Evolutionary conservation across 2,329 filamentous ascomycete species (phyloP).

Genomic region (Aureobasidium sp.): DNA sequence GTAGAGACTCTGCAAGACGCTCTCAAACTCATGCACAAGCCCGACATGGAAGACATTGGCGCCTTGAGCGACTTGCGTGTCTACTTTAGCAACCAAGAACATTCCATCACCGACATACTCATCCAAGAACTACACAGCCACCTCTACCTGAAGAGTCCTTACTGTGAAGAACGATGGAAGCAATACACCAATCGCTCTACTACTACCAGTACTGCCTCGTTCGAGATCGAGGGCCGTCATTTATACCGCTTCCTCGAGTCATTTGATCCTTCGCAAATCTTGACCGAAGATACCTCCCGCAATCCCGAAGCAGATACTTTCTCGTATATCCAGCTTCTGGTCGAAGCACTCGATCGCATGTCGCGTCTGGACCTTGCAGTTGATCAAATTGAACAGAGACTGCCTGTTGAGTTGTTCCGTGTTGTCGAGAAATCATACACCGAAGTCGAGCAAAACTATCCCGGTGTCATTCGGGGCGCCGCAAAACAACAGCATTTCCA

Average conservation of each 20-base stretch:
- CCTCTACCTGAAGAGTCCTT: constrained; percentile 93
- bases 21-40: constrained; percentile 70
- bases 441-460: constrained; percentile 87
- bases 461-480: constrained; percentile 57
- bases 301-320: constrained; percentile 96
- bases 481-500: constrained; percentile 43
- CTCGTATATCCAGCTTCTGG: constrained; percentile 77
- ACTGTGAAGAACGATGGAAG: constrained; percentile 95
- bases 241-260: constrained; percentile 49
- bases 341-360: constrained; percentile 85
- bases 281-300: constrained; percentile 80
- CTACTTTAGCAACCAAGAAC: constrained; percentile 91
- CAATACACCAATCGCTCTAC: constrained; percentile 53
- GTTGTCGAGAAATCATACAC: constrained; percentile 93
- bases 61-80: constrained; percentile 76
- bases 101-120: constrained; percentile 81
- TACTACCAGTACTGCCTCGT: constrained; percentile 13
- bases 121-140: constrained; percentile 98
- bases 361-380: constrained; percentile 77
- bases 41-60: constrained; percentile 85
- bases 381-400: constrained; percentile 80
- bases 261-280: constrained; percentile 45
- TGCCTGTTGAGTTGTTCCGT: constrained; percentile 87
- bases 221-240: constrained; percentile 41
- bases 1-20: constrained; percentile 89